These are phyloP conservation scores for Calophaca sinica DNA, from an alignment of 306 rosid genomes.

Conservation along the genomic window DNA sequence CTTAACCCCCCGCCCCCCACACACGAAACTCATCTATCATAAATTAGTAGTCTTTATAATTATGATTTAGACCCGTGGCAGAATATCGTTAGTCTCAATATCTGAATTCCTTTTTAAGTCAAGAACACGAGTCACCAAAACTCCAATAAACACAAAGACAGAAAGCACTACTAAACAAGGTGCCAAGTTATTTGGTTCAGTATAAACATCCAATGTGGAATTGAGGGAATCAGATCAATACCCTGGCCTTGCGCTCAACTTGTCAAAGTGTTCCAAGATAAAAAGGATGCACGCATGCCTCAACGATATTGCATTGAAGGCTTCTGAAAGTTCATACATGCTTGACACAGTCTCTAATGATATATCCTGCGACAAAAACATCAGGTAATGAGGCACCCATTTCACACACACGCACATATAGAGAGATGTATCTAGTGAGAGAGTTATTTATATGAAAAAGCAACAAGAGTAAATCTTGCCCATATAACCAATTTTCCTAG, in stretches of 20 bases:
- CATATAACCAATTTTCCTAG: slow-evolving; percentile 14
- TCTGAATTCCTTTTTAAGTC: slow-evolving; percentile 23
- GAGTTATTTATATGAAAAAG: slow-evolving; percentile 7
- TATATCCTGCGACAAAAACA: slow-evolving; percentile 71
- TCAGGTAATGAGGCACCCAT: slow-evolving; percentile 31
- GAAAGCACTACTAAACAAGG: slow-evolving; percentile 12
- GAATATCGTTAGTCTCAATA: neutral
- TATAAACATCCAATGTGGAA: slow-evolving; percentile 17
- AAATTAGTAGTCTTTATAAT: slow-evolving; percentile 1
- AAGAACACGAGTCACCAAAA: slow-evolving; percentile 10
- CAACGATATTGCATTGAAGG: slow-evolving; percentile 90
- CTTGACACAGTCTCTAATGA: slow-evolving; percentile 84
- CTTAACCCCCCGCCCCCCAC: neutral
- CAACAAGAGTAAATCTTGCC: neutral
- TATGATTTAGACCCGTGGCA: slow-evolving; percentile 8
- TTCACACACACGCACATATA: neutral
- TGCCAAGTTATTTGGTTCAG: slow-evolving; percentile 12
- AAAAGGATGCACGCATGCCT: slow-evolving; percentile 92
- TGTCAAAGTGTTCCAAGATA: slow-evolving; percentile 88
- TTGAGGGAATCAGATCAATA: slow-evolving; percentile 54
- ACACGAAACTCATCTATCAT: neutral
- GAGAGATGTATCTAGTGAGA: neutral
- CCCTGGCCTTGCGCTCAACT: slow-evolving; percentile 92
- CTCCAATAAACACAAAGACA: neutral
- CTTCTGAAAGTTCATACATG: slow-evolving; percentile 99